Evolutionary conservation across 2,329 filamentous ascomycete species (phyloP).

Genomic region (Kalaharituber pfeilii): DNA sequence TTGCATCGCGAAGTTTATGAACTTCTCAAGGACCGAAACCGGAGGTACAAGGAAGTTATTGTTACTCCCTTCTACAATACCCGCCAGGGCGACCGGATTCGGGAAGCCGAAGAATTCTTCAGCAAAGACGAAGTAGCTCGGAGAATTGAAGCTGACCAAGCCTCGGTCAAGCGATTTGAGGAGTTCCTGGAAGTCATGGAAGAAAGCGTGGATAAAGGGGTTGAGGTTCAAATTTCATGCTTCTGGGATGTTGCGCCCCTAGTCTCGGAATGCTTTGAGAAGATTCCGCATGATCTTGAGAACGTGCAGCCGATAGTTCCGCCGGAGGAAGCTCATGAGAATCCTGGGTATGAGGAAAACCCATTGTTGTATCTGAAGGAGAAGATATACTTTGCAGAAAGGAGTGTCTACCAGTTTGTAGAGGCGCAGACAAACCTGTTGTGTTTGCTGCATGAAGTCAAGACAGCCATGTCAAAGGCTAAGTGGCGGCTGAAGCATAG

Average conservation of each 20-base stretch:
- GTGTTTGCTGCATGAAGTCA: conserved; percentile 75
- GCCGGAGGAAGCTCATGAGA: conserved; percentile 62
- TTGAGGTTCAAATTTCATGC: conserved; percentile 77
- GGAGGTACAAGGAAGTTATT: conserved; percentile 71
- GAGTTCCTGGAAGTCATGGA: conserved; percentile 67
- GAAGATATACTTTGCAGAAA: conserved; percentile 70
- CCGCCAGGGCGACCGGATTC: conserved; percentile 60
- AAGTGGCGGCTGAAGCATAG: conserved; percentile 28
- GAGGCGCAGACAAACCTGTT: conserved; percentile 83
- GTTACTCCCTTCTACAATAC: conserved; percentile 59
- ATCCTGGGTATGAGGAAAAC: conserved; percentile 59
- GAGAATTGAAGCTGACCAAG: conserved; percentile 50
- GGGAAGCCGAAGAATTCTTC: conserved; percentile 68
- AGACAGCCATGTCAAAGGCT: conserved; percentile 28
- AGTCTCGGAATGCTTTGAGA: conserved; percentile 59
- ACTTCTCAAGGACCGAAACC: conserved; percentile 65
- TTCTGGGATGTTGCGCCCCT: conserved; percentile 97
- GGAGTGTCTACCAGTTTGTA: conserved; percentile 91
- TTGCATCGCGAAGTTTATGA: conserved; percentile 75
- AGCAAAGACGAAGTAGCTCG: conserved; percentile 57
- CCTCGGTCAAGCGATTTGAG: conserved; percentile 53
- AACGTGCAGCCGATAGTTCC: conserved; percentile 44
- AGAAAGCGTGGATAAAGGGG: conserved; percentile 66
- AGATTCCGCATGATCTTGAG: conserved; percentile 43
- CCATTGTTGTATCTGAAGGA: conserved; percentile 84